Evolutionary conservation across 176 grass and related monocot species (phyloP).

Genomic region (Musa schizocarpa): DNA sequence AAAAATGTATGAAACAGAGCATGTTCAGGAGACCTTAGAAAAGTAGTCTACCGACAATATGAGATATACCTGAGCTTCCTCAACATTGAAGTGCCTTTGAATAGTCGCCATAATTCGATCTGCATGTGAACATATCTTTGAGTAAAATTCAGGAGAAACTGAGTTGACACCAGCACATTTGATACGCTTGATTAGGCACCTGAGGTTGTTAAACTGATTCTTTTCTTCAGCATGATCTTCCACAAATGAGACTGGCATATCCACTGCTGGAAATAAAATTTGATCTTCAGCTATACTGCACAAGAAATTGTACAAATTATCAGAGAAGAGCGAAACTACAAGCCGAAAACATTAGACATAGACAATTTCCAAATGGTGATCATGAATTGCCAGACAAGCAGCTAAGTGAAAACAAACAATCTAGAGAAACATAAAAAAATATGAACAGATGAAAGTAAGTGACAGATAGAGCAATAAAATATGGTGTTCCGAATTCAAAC

Average conservation of each 20-base stretch:
- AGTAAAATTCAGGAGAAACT: constrained; percentile 44
- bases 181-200: constrained; percentile 67
- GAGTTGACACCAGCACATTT: constrained; percentile 48
- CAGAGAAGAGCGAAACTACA: no score
- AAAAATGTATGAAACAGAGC: constrained; percentile 5
- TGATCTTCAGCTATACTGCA: constrained; percentile 75
- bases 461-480: no score
- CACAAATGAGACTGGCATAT: constrained; percentile 43
- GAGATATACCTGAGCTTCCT: constrained; percentile 56
- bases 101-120: constrained; percentile 81
- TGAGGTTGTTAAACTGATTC: constrained; percentile 53
- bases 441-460: no score
- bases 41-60: not conserved
- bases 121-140: constrained; percentile 67
- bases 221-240: constrained; percentile 70
- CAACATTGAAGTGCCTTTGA: constrained; percentile 58
- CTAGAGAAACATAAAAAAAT: no score
- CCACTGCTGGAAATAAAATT: constrained; percentile 84
- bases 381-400: no score
- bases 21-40: constrained; percentile 4
- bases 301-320: not conserved
- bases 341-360: no score
- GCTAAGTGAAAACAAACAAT: no score
- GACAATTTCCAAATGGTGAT: no score
- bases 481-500: no score